Evolutionary conservation across 352 stramenopile genomes (phyloP).

Genomic region (Phytophthora megakarya): DNA sequence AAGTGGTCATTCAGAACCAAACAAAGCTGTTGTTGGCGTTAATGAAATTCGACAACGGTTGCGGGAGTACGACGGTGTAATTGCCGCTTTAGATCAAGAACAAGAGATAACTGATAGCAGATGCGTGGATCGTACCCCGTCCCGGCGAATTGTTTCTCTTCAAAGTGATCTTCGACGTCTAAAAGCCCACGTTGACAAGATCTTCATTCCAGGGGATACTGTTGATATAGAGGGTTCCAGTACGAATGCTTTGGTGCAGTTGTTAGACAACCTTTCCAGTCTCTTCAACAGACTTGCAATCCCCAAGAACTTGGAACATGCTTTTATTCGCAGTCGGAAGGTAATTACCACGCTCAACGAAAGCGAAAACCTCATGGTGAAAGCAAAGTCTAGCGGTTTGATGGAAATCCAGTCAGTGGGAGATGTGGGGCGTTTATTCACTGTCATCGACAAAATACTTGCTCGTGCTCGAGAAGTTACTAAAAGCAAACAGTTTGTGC

Average conservation of each 20-base stretch:
- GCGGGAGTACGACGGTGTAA: constrained; percentile 33
- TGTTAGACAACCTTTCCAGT: constrained; percentile 7
- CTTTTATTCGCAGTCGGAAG: constrained; percentile 20
- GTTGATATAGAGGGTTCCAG: not conserved
- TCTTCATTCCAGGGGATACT: constrained; percentile 10
- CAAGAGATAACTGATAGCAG: too few species aligned
- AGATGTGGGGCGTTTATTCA: constrained; percentile 25
- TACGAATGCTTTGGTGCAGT: constrained; percentile 8
- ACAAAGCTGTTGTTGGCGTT: constrained; percentile 17
- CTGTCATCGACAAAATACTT: constrained; percentile 27
- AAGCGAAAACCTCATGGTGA: constrained; percentile 26
- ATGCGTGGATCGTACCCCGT: constrained; percentile 1
- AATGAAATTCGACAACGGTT: constrained; percentile 34
- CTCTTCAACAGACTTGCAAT: constrained; percentile 28
- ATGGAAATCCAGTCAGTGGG: constrained; percentile 27
- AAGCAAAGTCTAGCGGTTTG: constrained; percentile 23
- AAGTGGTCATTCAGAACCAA: constrained; percentile 3
- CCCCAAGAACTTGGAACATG: constrained; percentile 16
- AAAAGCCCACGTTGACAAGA: constrained; percentile 18
- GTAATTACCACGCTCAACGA: constrained; percentile 26
- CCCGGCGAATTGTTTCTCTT: constrained; percentile 10
- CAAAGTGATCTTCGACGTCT: constrained; percentile 12
- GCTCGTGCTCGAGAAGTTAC: constrained; percentile 28
- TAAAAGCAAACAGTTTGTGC: constrained; percentile 18
- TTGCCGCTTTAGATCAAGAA: not conserved